A percentile compares a stretch with the other conserved stretches of the same genome.
Evolutionary conservation across 345 rosid species (phyloP).

Genomic region (Arabis hirsuta): DNA sequence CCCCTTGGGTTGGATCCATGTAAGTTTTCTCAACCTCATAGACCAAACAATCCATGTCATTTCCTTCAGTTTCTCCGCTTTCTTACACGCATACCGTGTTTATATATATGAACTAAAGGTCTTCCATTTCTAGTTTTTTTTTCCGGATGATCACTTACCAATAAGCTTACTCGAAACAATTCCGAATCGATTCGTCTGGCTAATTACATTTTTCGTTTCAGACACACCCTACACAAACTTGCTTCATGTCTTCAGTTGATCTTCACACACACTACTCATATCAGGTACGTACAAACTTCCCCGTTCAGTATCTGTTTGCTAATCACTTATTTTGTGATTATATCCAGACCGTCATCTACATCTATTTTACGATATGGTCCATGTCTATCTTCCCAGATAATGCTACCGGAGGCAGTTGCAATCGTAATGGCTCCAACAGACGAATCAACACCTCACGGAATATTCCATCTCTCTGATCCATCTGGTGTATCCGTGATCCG

Average conservation of each 20-base stretch:
- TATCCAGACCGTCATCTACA: background rate
- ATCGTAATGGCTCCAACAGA: slow-evolving; percentile 99
- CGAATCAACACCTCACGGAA: slow-evolving; percentile 83
- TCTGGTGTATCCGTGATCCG: slow-evolving; percentile 85
- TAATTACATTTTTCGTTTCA: slow-evolving; percentile 49
- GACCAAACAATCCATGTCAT: background rate
- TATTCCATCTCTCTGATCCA: slow-evolving; percentile 94
- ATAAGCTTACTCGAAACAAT: background rate
- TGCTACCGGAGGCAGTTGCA: slow-evolving; percentile 93
- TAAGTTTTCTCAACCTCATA: slow-evolving; percentile 47
- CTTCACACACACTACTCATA: slow-evolving; percentile 98
- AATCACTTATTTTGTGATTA: background rate
- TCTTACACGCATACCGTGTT: background rate
- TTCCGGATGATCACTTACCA: background rate
- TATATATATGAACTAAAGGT: background rate
- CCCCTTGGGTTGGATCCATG: slow-evolving; percentile 97
- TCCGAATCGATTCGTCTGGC: slow-evolving; percentile 26
- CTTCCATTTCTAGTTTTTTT: slow-evolving; percentile 6
- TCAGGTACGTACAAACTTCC: slow-evolving; percentile 58
- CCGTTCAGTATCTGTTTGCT: background rate
- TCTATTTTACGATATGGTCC: background rate
- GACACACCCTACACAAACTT: slow-evolving; percentile 98
- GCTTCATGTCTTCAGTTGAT: slow-evolving; percentile 99
- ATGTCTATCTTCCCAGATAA: slow-evolving; percentile 53
- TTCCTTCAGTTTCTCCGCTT: background rate